Evolutionary conservation across 2,329 filamentous ascomycete species (phyloP).

Genomic region (Aspergillus tamarii): DNA sequence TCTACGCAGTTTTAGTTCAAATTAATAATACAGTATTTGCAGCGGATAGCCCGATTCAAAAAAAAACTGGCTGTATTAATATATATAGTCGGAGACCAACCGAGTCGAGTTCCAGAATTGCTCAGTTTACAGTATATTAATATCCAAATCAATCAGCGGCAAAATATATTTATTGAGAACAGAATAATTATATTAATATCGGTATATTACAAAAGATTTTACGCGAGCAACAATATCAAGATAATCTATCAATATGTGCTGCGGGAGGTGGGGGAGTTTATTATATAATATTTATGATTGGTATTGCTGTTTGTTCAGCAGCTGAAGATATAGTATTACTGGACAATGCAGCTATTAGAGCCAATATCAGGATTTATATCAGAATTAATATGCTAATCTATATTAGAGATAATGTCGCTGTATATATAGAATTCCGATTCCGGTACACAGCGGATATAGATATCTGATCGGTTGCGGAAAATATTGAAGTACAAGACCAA

Average conservation of each 20-base stretch:
- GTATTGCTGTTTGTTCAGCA: background rate
- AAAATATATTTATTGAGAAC: background rate
- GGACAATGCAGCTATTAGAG: no score
- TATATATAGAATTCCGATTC: no score
- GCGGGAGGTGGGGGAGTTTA: background rate
- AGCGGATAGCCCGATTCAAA: background rate
- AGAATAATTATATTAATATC: background rate
- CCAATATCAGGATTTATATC: no score
- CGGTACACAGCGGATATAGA: no score
- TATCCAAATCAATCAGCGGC: background rate
- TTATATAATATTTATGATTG: background rate
- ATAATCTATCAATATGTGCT: background rate
- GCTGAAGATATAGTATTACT: background rate
- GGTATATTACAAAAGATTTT: background rate
- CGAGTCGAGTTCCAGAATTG: rapidly evolving
- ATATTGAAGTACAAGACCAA: no score
- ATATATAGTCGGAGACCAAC: rapidly evolving
- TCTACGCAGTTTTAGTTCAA: background rate
- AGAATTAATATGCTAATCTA: no score
- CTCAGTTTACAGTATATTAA: background rate
- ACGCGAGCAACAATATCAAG: background rate
- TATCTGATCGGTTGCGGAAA: no score
- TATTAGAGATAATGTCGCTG: no score
- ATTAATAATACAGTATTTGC: background rate
- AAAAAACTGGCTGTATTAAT: background rate